Conservation (phyloP, 352 stramenopile species). For the Thalassiosira sp. region DNA sequence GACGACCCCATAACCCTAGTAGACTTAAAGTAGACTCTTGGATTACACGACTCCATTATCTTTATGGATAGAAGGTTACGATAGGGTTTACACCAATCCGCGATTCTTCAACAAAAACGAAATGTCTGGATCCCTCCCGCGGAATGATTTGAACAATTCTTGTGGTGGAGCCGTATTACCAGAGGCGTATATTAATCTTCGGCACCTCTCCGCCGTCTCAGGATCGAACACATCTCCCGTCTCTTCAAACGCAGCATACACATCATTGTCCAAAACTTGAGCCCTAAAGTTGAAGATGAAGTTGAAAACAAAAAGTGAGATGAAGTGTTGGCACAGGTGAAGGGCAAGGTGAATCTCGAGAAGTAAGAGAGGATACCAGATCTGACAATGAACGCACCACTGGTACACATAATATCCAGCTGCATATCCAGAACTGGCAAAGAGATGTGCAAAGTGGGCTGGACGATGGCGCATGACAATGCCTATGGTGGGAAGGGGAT, state of each 20-base stretch:
- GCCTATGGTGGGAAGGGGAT: no score
- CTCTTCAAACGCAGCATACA: constrained; percentile 80
- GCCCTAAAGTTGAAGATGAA: constrained; percentile 66
- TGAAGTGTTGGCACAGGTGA: not conserved
- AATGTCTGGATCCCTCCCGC: constrained; percentile 79
- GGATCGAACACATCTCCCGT: constrained; percentile 73
- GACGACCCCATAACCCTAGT: no score
- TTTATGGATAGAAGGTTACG: no score
- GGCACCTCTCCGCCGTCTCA: constrained; percentile 56
- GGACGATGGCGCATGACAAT: constrained; percentile 83
- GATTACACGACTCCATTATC: no score
- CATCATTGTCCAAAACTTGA: constrained; percentile 81
- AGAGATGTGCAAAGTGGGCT: constrained; percentile 81
- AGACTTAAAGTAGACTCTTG: no score
- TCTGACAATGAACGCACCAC: constrained; percentile 16
- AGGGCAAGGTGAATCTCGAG: not conserved
- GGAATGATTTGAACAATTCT: constrained; percentile 73
- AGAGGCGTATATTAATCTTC: constrained; percentile 74
- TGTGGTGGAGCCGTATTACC: constrained; percentile 77
- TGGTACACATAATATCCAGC: constrained; percentile 48
- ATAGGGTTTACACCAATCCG: constrained; percentile 55
- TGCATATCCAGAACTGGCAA: constrained; percentile 68
- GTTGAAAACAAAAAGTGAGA: constrained; percentile 5
- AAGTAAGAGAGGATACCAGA: not conserved
- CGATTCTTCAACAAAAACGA: constrained; percentile 82